These are phyloP conservation scores for Tylopilus orsonianus DNA, from an alignment of 1,284 basidiomycete genomes.

Conservation along the genomic window DNA sequence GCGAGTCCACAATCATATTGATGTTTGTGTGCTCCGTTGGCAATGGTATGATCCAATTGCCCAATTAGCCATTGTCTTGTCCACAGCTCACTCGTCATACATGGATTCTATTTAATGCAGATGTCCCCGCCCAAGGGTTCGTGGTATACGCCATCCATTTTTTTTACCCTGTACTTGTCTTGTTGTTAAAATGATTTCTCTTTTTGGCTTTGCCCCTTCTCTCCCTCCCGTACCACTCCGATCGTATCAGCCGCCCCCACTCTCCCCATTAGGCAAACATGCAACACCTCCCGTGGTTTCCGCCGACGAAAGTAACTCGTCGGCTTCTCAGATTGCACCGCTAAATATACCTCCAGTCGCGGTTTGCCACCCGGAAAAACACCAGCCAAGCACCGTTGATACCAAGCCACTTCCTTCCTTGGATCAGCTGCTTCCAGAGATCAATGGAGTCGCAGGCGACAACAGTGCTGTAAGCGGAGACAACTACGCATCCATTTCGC, in stretches of 20 bases:
- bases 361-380: neutral
- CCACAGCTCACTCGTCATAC: conserved; percentile 4
- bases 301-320: conserved; percentile 3
- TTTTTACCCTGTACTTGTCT: neutral
- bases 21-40: conserved; percentile 6
- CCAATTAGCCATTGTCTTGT: conserved; percentile 19
- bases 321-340: neutral
- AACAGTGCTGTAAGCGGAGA: neutral
- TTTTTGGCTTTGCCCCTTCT: conserved; percentile 7
- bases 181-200: conserved; percentile 17
- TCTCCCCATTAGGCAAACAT: conserved; percentile 5
- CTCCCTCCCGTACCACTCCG: conserved; percentile 3
- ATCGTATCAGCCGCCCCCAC: conserved; percentile 4
- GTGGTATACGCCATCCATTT: too few species aligned
- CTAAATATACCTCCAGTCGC: neutral
- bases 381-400: neutral
- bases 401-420: neutral
- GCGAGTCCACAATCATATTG: too few species aligned
- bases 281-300: conserved; percentile 7
- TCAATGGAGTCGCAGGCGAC: neutral
- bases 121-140: neutral
- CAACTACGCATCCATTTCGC: too few species aligned
- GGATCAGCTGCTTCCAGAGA: neutral
- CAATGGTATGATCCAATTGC: neutral
- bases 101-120: conserved; percentile 20